Base-by-base conservation (phyloP, 306 rosid genomes). In the Lagenaria siceraria region DNA sequence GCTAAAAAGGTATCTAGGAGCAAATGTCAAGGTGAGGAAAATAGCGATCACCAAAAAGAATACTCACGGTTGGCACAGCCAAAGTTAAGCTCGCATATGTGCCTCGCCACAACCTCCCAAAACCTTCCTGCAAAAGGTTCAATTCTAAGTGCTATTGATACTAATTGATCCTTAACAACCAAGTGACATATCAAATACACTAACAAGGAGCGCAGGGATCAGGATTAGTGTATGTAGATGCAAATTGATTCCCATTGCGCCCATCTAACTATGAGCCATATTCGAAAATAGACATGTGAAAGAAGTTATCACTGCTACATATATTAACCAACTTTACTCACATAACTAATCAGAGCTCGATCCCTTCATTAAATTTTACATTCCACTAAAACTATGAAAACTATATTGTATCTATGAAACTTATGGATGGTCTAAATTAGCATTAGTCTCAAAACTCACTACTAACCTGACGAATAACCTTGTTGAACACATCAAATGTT, bases 21-120 rank as follows among this genome's bases (percentile, higher is more conserved):
- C 21, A 69, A n/a, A 69, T 22, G 22, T 13, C 56, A 69, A 33
- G 55, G 46, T 77, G 76, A 46, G 48, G 25, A 4, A 56, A 74
- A 78, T 42, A 80, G 72, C 25, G 24, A 27, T 38, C 69, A 38
- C 48, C 24, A 80, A 74, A 15, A 51, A 49, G 61, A 62, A 76
- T 29, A 82, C 93, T 90, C 86, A 95, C 99, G 12, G 97, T 89
- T 83, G 99, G 99, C 74, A 95, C 86, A 87, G 99, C 97, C 88
- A 95, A 82, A 55, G 93, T 87, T 82, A 95, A 87, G 85, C 99
- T 95, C 69, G 97, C 97, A 81, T 72, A 70, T 38, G 99, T 92
- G 85, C 99, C 99, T 84, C 97, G 91, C 99, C 99, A 95, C 83
- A 95, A 74, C 82, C 87, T 89, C 51, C 79, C 24, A 73, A 90